Base-by-base conservation (phyloP, 208 protist species). In the Borovskyia barvae region DNA sequence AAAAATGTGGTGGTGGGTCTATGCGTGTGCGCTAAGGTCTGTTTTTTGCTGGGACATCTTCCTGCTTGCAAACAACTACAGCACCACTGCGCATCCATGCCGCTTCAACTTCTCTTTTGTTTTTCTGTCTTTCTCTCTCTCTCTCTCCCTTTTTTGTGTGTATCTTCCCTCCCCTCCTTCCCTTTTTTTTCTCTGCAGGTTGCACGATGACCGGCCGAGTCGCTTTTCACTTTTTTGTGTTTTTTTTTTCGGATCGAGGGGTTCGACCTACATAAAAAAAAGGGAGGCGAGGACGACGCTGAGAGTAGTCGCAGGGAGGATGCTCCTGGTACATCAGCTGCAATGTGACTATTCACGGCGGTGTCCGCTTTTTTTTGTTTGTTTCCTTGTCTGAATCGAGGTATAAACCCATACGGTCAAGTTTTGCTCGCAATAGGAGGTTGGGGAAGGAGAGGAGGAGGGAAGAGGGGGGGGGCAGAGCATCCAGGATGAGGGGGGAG, bases 11-110 rank as follows among this genome's bases (percentile, higher is more conserved):
- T n/a, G 11, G 43, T 24, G 51, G 30, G 51, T 43, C 2, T 29
- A 39, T 36, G 20, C 46, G 51, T 43, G 54, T 24, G 56, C 29
- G 45, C 47, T 33, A 33, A 33, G 19, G 22, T 47, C 46, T 24
- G 57, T 55, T n/a, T 36, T 6, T 28, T 20, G 28, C 4, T 22
- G 26, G 2, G 2, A 28, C 0, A n/a, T 7, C 5, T 8, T 32
- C 7, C 5, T 32, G 7, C n/a, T n/a, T n/a, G n/a, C n/a, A n/a
- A n/a, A n/a, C n/a, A n/a, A n/a, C n/a, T n/a, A 15, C 35, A 36
- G 28, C 6, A 36, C 24, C 24, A 14, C 19, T 47, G 15, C 24
- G 28, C 12, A 25, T 30, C 43, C 8, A 7, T 42, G 32, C n/a
- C 15, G 35, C 36, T 46, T 6, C 19, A 30, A 11, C 6, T 28